Evolutionary conservation across 2,329 filamentous ascomycete species (phyloP), one percentile per base, ranked within the genome.

Genomic region (Fusarium udum): DNA sequence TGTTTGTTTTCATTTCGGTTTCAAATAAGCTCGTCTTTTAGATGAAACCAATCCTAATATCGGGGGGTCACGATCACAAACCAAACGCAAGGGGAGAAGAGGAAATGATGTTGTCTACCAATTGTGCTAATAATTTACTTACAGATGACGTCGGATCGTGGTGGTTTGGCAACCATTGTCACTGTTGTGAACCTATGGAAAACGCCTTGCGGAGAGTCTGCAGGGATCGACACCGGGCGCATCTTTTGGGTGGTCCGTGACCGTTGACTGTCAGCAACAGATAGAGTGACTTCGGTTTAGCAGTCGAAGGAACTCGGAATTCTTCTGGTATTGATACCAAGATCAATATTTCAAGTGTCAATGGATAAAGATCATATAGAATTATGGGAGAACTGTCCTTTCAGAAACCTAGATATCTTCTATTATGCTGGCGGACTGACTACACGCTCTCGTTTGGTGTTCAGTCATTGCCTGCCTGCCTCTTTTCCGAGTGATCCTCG

Each of bases 111-210:
- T 74, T 68, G 68, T 69, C 32, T 22, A 36, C 49, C 53, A 49
- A 51, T 31, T 63, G 61, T 55, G 49, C 37, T 39, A 45, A 52
- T 36, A 46, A 36, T 55, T 28, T 16, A 53, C 28, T 46, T 40
- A 40, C 58, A 61, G 36, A 72, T 75, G 75, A 67, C 74, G 75
- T 74, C 61, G 64, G 59, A 61, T 51, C 37, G 62, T 66, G 64
- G 52, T 71, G 56, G 51, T 70, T 52, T 62, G 66, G 45, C 65
- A 61, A 61, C 64, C 60, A 74, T 75, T 75, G 63, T 67, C 72
- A 53, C 63, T 62, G 62, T 67, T 76, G 74, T 78, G 68, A 80
- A 77, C 79, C 79, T 78, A 79, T 79, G 59, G 75, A 78, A 69
- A 78, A 79, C 65, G 79, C 79, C 79, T 80, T 75, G 75, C 72